Conservation (phyloP, 2,329 filamentous ascomycete genomes). For the Microdochium nivale region DNA sequence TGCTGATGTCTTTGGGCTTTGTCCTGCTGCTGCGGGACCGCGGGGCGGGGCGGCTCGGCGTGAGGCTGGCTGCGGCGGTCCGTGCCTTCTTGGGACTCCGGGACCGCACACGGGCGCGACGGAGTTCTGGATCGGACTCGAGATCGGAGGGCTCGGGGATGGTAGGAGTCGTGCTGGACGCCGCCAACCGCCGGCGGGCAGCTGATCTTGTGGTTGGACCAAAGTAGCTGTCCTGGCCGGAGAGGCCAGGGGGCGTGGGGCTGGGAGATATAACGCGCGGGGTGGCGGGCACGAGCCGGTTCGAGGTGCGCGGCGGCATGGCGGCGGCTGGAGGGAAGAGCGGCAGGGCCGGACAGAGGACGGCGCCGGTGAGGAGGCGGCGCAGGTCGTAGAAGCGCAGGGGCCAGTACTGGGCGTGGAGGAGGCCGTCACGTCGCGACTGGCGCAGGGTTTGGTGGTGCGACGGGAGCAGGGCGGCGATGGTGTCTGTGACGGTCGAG, state of each 20-base stretch:
- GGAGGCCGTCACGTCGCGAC: slow-evolving; percentile 43
- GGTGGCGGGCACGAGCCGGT: slow-evolving; percentile 55
- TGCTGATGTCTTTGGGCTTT: slow-evolving; percentile 5
- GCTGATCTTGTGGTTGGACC: slow-evolving; percentile 72
- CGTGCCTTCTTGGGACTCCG: slow-evolving; percentile 54
- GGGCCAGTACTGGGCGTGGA: slow-evolving; percentile 37
- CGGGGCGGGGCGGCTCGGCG: slow-evolving; percentile 32
- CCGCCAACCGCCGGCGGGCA: slow-evolving; percentile 48
- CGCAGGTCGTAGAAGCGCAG: slow-evolving; percentile 36
- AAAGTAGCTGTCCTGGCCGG: slow-evolving; percentile 53
- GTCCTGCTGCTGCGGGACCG: slow-evolving; percentile 20
- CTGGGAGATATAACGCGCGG: slow-evolving; percentile 88
- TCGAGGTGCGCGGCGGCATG: background rate
- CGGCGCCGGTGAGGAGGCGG: slow-evolving; percentile 46
- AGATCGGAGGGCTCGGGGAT: slow-evolving; percentile 51
- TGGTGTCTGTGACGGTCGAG: slow-evolving; percentile 23
- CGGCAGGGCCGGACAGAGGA: slow-evolving; percentile 48
- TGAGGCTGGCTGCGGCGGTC: slow-evolving; percentile 40
- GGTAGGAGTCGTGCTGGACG: slow-evolving; percentile 20
- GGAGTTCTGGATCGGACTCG: slow-evolving; percentile 42
- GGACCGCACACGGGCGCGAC: slow-evolving; percentile 61
- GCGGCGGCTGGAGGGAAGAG: slow-evolving; percentile 42
- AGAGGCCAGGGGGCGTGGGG: slow-evolving; percentile 57
- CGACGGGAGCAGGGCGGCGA: slow-evolving; percentile 11
- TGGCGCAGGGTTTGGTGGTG: slow-evolving; percentile 21